A percentile compares a stretch with the other conserved stretches of the same genome.
phyloP scores from a whole-genome alignment of 345 rosid species.

The Euclidium syriacum region DNA sequence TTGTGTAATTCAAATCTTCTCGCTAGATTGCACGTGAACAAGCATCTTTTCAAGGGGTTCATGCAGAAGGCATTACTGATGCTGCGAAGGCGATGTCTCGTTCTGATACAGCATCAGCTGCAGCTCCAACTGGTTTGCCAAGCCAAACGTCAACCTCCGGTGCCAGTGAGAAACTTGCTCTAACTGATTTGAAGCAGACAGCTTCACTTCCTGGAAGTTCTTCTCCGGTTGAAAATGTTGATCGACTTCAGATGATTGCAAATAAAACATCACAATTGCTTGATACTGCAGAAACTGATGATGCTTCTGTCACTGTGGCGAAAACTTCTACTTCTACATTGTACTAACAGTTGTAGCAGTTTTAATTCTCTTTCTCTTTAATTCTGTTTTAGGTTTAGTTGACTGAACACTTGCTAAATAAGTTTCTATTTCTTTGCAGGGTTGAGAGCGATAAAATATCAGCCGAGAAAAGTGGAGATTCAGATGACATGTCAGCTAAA shows the following conservation, averaged over 20 bases:
- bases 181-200: conserved; percentile 28
- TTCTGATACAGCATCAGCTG: conserved; percentile 36
- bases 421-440: conserved; percentile 12
- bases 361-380: conserved; percentile 10
- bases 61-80: conserved; percentile 31
- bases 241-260: conserved; percentile 34
- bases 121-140: conserved; percentile 39
- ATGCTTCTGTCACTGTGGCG: conserved; percentile 33
- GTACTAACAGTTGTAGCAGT: conserved; percentile 41
- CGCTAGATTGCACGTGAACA: conserved; percentile 82
- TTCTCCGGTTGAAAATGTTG: conserved; percentile 30
- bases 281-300: conserved; percentile 40
- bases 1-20: conserved; percentile 18
- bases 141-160: conserved; percentile 48
- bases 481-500: conserved; percentile 4
- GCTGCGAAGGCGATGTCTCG: conserved; percentile 34
- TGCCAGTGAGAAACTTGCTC: conserved; percentile 30
- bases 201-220: conserved; percentile 37
- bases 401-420: conserved; percentile 17
- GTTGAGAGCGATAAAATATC: conserved; percentile 12
- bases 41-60: conserved; percentile 36
- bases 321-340: conserved; percentile 32
- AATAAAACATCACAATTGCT: conserved; percentile 24
- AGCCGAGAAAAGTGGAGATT: conserved; percentile 11
- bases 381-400: not conserved